Conservation (phyloP, 2,329 filamentous ascomycete species). For the Sclerotinia glacialis region DNA sequence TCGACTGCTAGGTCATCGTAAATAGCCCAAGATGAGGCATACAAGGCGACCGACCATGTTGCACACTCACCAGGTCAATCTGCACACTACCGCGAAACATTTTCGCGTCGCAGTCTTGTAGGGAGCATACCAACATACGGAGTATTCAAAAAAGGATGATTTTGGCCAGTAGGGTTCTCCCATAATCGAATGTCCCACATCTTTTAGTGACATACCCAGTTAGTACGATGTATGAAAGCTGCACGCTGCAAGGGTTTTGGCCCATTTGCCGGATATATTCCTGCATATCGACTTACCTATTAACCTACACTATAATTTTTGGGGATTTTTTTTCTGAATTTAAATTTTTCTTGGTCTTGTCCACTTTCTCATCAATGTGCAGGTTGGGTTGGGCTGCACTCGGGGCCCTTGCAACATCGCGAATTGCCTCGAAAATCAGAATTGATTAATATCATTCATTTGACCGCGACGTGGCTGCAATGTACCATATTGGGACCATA, state of each 20-base stretch:
- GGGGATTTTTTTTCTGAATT: not conserved
- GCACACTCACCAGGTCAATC: constrained; percentile 27
- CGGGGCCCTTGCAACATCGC: constrained; percentile 32
- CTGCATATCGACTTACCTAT: constrained; percentile 10
- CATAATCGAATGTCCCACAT: constrained; percentile 9
- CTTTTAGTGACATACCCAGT: constrained; percentile 1
- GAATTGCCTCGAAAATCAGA: constrained; percentile 26
- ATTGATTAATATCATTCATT: constrained; percentile 27
- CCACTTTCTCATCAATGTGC: constrained; percentile 18
- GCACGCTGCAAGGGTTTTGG: constrained; percentile 14
- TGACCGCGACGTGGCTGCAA: constrained; percentile 37
- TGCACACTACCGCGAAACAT: constrained; percentile 29
- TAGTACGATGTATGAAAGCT: constrained; percentile 1
- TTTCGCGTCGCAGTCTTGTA: constrained; percentile 16
- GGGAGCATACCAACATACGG: constrained; percentile 3
- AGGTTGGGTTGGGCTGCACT: constrained; percentile 30
- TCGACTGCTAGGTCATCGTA: not conserved
- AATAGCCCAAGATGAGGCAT: constrained; percentile 27
- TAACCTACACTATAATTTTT: not conserved
- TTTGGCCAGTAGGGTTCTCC: not conserved
- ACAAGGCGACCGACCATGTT: constrained; percentile 39
- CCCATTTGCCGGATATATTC: constrained; percentile 11
- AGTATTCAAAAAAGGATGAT: not conserved
- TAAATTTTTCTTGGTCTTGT: constrained; percentile 13
- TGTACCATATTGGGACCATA: constrained; percentile 24